A percentile compares a stretch with the other conserved stretches of the same genome.
Conservation (phyloP, 495 filamentous ascomycete species). For the Penicillium canescens region DNA sequence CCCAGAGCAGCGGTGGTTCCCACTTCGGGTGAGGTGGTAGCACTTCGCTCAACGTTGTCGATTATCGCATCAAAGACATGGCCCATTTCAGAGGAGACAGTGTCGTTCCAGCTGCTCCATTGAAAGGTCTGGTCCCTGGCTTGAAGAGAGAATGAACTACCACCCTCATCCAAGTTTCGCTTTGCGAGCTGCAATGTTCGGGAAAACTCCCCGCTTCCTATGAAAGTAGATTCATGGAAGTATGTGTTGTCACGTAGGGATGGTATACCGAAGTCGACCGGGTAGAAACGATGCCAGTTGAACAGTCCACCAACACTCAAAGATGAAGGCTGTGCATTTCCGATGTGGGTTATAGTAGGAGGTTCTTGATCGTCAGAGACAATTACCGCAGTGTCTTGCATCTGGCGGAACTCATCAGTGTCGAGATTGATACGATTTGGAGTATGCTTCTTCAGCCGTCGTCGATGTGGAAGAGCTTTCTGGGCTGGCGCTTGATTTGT, state of each 20-base stretch:
- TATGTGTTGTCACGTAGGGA: conserved; percentile 67
- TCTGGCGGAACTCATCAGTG: conserved; percentile 24
- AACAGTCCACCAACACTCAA: conserved; percentile 38
- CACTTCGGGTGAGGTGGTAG: conserved; percentile 1
- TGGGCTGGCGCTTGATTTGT: background rate
- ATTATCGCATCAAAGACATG: conserved; percentile 55
- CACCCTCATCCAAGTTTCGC: conserved; percentile 33
- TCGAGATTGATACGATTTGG: conserved; percentile 54
- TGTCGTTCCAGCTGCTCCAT: conserved; percentile 73
- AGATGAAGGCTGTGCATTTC: conserved; percentile 1
- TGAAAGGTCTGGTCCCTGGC: conserved; percentile 51
- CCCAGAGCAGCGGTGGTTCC: background rate
- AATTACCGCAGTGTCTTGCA: conserved; percentile 13
- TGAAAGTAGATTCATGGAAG: conserved; percentile 74
- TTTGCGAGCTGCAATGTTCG: conserved; percentile 43
- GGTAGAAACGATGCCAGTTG: conserved; percentile 59
- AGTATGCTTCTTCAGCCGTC: conserved; percentile 44
- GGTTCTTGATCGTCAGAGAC: conserved; percentile 16
- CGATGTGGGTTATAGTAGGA: background rate
- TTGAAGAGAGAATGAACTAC: conserved; percentile 33
- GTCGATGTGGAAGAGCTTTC: conserved; percentile 8
- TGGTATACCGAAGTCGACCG: conserved; percentile 71
- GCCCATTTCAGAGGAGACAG: conserved; percentile 66
- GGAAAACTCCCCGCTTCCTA: conserved; percentile 69
- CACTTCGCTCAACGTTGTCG: conserved; percentile 22